Conservation (phyloP, 31 red algal species). For the Odonthalia washingtoniensis region DNA sequence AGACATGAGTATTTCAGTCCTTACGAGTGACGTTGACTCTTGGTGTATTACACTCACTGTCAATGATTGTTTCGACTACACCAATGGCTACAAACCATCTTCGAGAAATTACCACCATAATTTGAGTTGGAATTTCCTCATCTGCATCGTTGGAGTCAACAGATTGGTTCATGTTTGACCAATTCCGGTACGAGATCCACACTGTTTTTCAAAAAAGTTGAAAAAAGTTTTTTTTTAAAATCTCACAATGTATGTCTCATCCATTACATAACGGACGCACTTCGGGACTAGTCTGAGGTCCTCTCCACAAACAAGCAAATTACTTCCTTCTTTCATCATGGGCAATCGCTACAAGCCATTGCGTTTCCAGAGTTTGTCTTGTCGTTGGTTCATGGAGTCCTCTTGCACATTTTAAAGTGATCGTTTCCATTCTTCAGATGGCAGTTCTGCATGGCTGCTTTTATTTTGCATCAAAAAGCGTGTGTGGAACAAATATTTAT, state of each 20-base stretch:
- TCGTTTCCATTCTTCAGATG: conserved; percentile 79
- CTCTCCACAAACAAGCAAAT: conserved; percentile 94
- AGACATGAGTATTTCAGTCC: no score
- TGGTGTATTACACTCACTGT: no score
- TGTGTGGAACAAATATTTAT: conserved; percentile 80
- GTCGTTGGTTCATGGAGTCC: conserved; percentile 88
- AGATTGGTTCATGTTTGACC: conserved; percentile 88
- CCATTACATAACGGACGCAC: conserved; percentile 85
- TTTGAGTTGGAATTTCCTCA: conserved; percentile 71
- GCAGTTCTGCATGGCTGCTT: conserved; percentile 76
- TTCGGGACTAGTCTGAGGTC: conserved; percentile 87
- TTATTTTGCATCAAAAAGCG: conserved; percentile 76
- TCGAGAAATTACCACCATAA: no score
- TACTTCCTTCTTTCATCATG: conserved; percentile 82
- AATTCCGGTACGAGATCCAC: conserved; percentile 78
- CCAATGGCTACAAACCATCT: no score
- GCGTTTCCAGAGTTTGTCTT: conserved; percentile 90
- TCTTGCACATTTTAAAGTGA: conserved; percentile 79
- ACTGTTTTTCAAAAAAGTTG: conserved; percentile 67
- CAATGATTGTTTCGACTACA: no score
- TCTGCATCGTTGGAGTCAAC: conserved; percentile 92
- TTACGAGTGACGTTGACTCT: no score
- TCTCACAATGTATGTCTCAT: conserved; percentile 91
- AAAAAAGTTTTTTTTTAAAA: conserved; percentile 71
- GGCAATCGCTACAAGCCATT: conserved; percentile 84